Evolutionary conservation across 306 rosid genomes (phyloP), one percentile per base, ranked within the genome.

Genomic region (Betula pendula): DNA sequence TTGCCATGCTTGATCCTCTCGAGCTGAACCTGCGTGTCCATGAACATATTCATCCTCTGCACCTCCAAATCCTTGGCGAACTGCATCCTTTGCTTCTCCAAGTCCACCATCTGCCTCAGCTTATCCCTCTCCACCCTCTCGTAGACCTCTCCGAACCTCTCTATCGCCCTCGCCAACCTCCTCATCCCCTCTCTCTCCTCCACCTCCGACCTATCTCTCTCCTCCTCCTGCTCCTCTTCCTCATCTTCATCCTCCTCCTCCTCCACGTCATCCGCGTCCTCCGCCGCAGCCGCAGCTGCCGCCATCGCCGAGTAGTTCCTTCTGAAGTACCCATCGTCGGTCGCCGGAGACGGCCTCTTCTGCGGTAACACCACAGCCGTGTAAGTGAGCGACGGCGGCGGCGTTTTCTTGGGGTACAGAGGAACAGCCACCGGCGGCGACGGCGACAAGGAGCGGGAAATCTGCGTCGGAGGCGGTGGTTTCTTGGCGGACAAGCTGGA

Each of bases 61-160:
- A 85, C 86, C 82, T 95, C 98, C 78, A 95, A 86, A 70, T 95
- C 98, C 77, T 90, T 94, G 2, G 95, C 83, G 79, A 94, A 94
- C 68, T 92, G 92, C 93, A 94, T 87, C 87, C 97, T 88, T 83
- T 92, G 95, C 85, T 90, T 92, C 93, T 94, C 97, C 92, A 94
- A 82, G 76, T 94, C 98, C 80, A 89, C 80, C 97, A 88, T 92
- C 83, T 94, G 97, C 91, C 90, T 92, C 81, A 92, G 80, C 75
- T 94, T 94, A 74, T 92, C 92, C 3, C 73, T 92, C 84, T 94
- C 98, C 77, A 92, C 91, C 83, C 91, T 92, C 75, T 94, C 92
- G 73, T 92, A 94, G 80, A 88, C 85, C 55, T 87, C 89, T 6
- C 96, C 98, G 24, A 94, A 92, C 75, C 87, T 88, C 89, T 88